A percentile compares a stretch with the other conserved stretches of the same genome.
phyloP scores from a whole-genome alignment of 139 green algal species.

The Desmodesmus armatus region DNA sequence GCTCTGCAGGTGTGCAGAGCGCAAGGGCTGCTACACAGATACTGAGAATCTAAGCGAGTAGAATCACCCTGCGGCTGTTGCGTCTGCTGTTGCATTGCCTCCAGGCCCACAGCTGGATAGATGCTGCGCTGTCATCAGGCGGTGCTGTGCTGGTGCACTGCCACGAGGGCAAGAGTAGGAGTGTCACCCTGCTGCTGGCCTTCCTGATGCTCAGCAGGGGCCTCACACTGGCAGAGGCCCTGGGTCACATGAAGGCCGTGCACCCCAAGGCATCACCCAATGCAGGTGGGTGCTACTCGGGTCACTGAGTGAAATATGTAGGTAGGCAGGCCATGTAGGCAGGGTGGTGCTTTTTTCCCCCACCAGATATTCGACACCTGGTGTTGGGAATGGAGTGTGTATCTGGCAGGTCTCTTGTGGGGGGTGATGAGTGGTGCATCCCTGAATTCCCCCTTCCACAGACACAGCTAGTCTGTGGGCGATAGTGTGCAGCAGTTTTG shows the following conservation, averaged over 20 bases:
- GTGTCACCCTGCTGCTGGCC: conserved; percentile 78
- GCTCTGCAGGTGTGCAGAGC: too few species aligned
- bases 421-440: too few species aligned
- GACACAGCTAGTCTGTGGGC: too few species aligned
- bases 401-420: too few species aligned
- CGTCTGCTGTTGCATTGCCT: not conserved
- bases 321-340: not conserved
- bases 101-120: conserved; percentile 29
- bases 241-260: conserved; percentile 56
- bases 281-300: not conserved
- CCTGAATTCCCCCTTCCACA: too few species aligned
- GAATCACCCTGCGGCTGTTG: too few species aligned
- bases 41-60: too few species aligned
- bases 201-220: conserved; percentile 76
- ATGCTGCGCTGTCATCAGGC: conserved; percentile 52
- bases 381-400: not conserved
- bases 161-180: conserved; percentile 84
- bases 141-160: conserved; percentile 91
- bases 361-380: not conserved
- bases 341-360: too few species aligned
- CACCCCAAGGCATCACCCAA: not conserved
- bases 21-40: too few species aligned
- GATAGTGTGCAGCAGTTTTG: too few species aligned
- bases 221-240: conserved; percentile 68
- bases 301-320: not conserved